Evolutionary conservation across 371 early-diverging fungal species (phyloP), one percentile per base, ranked within the genome.

Genomic region (Coemansia sp.): DNA sequence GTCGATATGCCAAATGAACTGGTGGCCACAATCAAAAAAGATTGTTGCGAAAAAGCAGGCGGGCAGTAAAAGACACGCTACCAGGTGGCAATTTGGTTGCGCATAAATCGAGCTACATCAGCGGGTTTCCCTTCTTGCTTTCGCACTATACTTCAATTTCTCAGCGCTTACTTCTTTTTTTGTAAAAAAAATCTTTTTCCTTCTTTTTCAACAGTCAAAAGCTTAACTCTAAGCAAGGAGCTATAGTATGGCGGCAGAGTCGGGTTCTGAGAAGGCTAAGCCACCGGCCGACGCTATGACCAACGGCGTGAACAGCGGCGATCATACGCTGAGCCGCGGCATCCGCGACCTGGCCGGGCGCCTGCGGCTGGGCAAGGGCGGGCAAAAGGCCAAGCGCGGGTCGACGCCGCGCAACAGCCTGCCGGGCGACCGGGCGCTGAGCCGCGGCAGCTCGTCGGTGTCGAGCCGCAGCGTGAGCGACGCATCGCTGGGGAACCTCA

Each of bases 301-400:
- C 4, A 57, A 57, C 33, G 57, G 57, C 11, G 12, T 34, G 12
- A 41, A 56, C 14, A n/a, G 31, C 20, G 16, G 30, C 36, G 40
- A 60, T 34, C 30, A 31, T 20, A 61, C 61, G 26, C 16, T 56
- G 34, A 49, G 49, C 30, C 63, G 63, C 4, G 55, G 56, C n/a
- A 31, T 55, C 2, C 63, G 63, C 49, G 63, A 63, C 47, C 12
- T 57, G n/a, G 47, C 57, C n/a, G 57, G 57, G 14, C 42, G 47
- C 3, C 20, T 57, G 47, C 45, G 57, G 30, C 42, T 57, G 20
- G 57, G 57, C 45, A 33, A 35, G 33, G 38, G 57, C 14, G 57
- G 57, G 6, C 31, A 57, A 14, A 57, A 57, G 14, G 57, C 35
- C 42, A 57, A 57, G 14, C 57, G 57, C 14, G 47, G 47, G 33